Percentiles rank a stretch among this genome's conserved stretches.
phyloP scores from a whole-genome alignment of 2,329 filamentous ascomycete genomes.

The Aspergillus eucalypticola region DNA sequence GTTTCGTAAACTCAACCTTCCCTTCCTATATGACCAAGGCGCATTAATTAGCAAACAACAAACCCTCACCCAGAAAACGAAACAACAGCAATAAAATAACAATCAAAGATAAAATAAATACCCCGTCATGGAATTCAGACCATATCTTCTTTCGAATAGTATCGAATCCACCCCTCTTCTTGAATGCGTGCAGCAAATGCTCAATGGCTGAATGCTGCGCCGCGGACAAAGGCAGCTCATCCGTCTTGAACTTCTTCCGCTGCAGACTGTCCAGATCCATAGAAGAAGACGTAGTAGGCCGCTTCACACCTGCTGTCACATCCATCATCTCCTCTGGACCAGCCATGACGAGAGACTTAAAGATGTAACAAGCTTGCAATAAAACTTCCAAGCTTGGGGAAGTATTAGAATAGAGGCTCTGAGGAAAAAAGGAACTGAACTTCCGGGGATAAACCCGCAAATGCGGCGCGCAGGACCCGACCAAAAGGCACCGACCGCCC shows the following conservation, averaged over 20 bases:
- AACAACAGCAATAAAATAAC: background rate
- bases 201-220: slow-evolving; percentile 62
- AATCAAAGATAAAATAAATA: slow-evolving; percentile 33
- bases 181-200: slow-evolving; percentile 62
- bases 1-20: slow-evolving; percentile 53
- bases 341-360: slow-evolving; percentile 30
- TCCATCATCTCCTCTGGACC: slow-evolving; percentile 34
- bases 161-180: slow-evolving; percentile 68
- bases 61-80: background rate
- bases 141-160: slow-evolving; percentile 61
- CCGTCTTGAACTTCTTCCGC: slow-evolving; percentile 57
- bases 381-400: background rate
- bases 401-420: too few relatives aligned
- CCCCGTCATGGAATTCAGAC: slow-evolving; percentile 58
- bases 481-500: background rate
- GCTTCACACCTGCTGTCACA: slow-evolving; percentile 30
- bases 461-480: too few relatives aligned
- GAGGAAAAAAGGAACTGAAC: background rate
- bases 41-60: slow-evolving; percentile 17
- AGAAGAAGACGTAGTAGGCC: slow-evolving; percentile 16
- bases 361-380: background rate
- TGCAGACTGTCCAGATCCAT: slow-evolving; percentile 37
- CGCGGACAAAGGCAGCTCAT: slow-evolving; percentile 61
- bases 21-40: slow-evolving; percentile 44
- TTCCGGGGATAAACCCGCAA: too few relatives aligned